Evolutionary conservation across 2,329 filamentous ascomycete species (phyloP), one percentile per base, ranked within the genome.

Genomic region (Cephalotrichum gorgonifer): DNA sequence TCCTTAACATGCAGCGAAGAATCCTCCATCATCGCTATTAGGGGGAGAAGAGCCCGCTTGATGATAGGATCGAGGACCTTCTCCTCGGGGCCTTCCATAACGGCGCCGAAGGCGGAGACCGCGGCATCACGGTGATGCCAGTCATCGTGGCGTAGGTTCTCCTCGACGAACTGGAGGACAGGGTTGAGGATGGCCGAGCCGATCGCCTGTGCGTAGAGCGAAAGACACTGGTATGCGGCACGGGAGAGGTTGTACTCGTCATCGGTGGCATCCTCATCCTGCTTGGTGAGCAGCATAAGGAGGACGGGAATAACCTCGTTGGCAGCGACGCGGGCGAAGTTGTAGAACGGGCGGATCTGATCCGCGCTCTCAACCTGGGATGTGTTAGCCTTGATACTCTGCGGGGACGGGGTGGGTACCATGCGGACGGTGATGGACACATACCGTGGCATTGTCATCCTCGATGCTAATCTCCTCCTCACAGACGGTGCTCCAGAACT

Each of bases 401-500:
- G 6, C n/a, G n/a, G n/a, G n/a, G n/a, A n/a, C n/a, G 26, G 3
- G 26, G 22, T 23, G 11, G 41, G 20, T n/a, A n/a, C n/a, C n/a
- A n/a, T n/a, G n/a, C n/a, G n/a, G n/a, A n/a, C n/a, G n/a, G n/a
- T 14, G 28, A 31, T 4, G 25, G 20, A 25, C 4, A 47, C 31
- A 42, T 44, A 86, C 82, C 68, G 86, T 82, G 55, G 82, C 78
- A 66, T 98, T 98, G 68, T 98, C 93, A 62, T 98, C 93, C 63
- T 98, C 93, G 60, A 98, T 97, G 55, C 85, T 85, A 59, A 96
- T 91, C 68, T 98, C 93, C 70, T 98, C 93, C 66, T 98, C 93
- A 67, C 93, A 98, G 44, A 98, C 93, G n/a, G 93, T 96, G 74
- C 91, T 97, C 93, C 93, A 98, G 73, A 98, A 98, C 66, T 98